Evolutionary conservation across 805 yeast species (phyloP), one percentile per base, ranked within the genome.

Genomic region (Hermanozyma aechmeae): DNA sequence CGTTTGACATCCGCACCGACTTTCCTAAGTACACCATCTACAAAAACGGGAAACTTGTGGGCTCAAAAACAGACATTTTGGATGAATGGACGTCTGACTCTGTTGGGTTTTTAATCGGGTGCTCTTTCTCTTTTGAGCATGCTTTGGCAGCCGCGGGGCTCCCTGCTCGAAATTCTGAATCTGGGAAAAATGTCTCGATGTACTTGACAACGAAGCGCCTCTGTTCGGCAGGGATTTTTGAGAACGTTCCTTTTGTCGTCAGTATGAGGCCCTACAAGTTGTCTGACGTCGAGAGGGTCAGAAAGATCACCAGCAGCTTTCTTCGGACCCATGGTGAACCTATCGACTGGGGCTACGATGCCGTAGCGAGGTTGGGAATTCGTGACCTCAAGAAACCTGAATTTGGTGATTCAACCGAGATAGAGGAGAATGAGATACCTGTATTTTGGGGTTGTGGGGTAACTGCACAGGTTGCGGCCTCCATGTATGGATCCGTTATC

Each of bases 371-470:
- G 21, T 35, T 62, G 14, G 67, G 67, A 2, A 58, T 62, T 14
- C 27, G 33, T 7, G 50, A 56, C 28, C 26, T 60, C 5, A 30
- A 16, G 3, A 32, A 28, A 5, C 67, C 65, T 1, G 67, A 61
- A 8, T 60, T 45, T 37, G 66, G 67, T 5, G 61, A 57, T 11
- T 22, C 49, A 2, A 43, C 52, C 4, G 47, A 35, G 3, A 43
- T 59, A 12, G 38, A 36, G 7, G 51, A 42, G 0, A 62, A 46
- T 25, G 66, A 61, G 29, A 32, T 61, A 3, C 68, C 68, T 3
- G 64, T 60, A 2, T 61, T 62, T 31, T 62, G 67, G 67, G 67
- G 56, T 2, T 61, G 68, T 32, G 67, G 67, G 5, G 65, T 62
- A 14, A 60, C 67, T 7, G 63, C 67, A 4, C 65, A 59, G 33